These are phyloP conservation scores for Geum urbanum DNA, from an alignment of 306 rosid species.

Conservation along the genomic window DNA sequence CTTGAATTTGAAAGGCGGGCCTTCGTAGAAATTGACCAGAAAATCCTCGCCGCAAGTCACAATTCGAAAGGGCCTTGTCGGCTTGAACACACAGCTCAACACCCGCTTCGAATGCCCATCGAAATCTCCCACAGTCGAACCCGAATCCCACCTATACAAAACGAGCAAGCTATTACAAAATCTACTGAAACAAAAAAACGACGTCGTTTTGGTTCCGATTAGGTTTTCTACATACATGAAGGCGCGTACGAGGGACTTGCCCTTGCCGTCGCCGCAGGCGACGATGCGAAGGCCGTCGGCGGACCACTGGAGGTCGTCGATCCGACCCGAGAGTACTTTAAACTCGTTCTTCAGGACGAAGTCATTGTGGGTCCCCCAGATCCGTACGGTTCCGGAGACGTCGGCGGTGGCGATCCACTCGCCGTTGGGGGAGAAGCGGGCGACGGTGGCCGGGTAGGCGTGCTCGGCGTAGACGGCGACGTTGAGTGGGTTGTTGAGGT, in stretches of 20 bases:
- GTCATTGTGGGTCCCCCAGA: slow-evolving; percentile 82
- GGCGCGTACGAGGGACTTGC: slow-evolving; percentile 87
- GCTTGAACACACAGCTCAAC: slow-evolving; percentile 90
- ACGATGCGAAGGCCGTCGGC: slow-evolving; percentile 89
- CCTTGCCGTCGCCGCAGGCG: slow-evolving; percentile 86
- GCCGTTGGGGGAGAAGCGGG: slow-evolving; percentile 82
- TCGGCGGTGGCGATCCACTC: slow-evolving; percentile 98
- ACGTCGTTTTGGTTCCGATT: background rate
- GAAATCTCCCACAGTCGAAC: slow-evolving; percentile 91
- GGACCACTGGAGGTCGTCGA: slow-evolving; percentile 98
- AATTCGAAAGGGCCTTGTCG: slow-evolving; percentile 83
- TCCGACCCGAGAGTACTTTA: slow-evolving; percentile 76
- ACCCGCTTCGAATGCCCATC: slow-evolving; percentile 93
- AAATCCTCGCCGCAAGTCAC: slow-evolving; percentile 93
- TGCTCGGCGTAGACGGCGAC: slow-evolving; percentile 85
- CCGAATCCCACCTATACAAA: slow-evolving; percentile 76
- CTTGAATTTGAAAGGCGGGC: slow-evolving; percentile 93
- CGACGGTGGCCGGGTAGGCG: slow-evolving; percentile 80
- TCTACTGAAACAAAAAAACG: background rate
- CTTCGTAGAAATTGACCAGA: slow-evolving; percentile 87
- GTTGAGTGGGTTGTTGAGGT: slow-evolving; percentile 70
- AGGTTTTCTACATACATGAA: slow-evolving; percentile 50
- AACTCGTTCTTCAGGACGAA: slow-evolving; percentile 91
- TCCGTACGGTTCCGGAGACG: slow-evolving; percentile 74
- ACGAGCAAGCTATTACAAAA: background rate